phyloP scores from a whole-genome alignment of 257 asterid genomes.

The Vinca minor region DNA sequence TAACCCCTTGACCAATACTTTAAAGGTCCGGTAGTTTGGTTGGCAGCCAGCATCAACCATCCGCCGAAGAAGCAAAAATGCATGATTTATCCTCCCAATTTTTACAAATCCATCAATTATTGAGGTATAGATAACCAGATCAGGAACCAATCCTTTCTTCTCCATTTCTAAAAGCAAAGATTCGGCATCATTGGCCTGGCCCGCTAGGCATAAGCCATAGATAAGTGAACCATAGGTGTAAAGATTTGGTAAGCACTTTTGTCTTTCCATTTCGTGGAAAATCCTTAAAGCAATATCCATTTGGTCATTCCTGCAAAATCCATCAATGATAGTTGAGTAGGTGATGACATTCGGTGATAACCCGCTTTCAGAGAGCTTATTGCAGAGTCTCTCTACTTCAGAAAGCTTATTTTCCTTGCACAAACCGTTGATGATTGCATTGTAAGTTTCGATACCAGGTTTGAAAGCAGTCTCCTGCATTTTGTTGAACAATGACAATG shows the following conservation, averaged over 20 bases:
- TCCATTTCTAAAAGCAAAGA: slow-evolving; percentile 55
- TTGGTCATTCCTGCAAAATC: slow-evolving; percentile 63
- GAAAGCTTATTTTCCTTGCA: slow-evolving; percentile 42
- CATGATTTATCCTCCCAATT: slow-evolving; percentile 52
- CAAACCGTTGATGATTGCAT: slow-evolving; percentile 67
- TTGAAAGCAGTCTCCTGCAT: slow-evolving; percentile 47
- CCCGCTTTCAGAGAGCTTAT: slow-evolving; percentile 52
- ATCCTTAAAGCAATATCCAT: slow-evolving; percentile 55
- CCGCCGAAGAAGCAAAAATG: slow-evolving; percentile 50
- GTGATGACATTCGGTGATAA: slow-evolving; percentile 67
- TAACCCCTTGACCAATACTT: slow-evolving; percentile 61
- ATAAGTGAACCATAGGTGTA: slow-evolving; percentile 72
- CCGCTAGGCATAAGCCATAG: slow-evolving; percentile 67
- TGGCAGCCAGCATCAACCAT: slow-evolving; percentile 56
- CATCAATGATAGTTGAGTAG: slow-evolving; percentile 68
- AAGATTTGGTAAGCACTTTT: slow-evolving; percentile 63
- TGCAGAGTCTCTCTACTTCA: slow-evolving; percentile 51
- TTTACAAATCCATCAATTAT: slow-evolving; percentile 65
- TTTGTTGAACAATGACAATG: slow-evolving; percentile 40
- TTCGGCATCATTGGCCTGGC: slow-evolving; percentile 56
- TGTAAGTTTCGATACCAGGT: slow-evolving; percentile 58
- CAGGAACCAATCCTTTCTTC: slow-evolving; percentile 50
- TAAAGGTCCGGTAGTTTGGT: slow-evolving; percentile 70
- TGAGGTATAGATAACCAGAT: slow-evolving; percentile 69
- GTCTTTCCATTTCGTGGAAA: slow-evolving; percentile 60